Evolutionary conservation across 1,139 yeast species (phyloP).

Genomic region (Candida freyschussii): DNA sequence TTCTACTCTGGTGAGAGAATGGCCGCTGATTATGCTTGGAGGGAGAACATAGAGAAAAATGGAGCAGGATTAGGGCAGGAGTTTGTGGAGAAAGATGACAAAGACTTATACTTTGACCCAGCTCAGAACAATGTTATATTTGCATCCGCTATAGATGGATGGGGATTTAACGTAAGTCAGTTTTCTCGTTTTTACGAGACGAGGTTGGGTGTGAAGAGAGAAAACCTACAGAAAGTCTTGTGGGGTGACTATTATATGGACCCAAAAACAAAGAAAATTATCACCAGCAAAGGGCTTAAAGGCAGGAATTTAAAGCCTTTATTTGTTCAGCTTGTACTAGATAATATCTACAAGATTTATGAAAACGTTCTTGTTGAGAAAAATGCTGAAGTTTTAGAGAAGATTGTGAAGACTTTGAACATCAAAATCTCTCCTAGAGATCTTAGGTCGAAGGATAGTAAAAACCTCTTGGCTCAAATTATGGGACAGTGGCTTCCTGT

Average conservation of each 20-base stretch:
- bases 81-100: slow-evolving; percentile 73
- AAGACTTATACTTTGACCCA: slow-evolving; percentile 85
- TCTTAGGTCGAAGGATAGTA: slow-evolving; percentile 71
- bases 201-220: slow-evolving; percentile 79
- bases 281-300: slow-evolving; percentile 51
- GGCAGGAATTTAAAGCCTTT: slow-evolving; percentile 61
- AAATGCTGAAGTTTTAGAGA: slow-evolving; percentile 66
- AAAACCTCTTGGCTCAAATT: slow-evolving; percentile 56
- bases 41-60: slow-evolving; percentile 50
- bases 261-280: slow-evolving; percentile 80
- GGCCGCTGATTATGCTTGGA: slow-evolving; percentile 82
- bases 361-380: slow-evolving; percentile 62
- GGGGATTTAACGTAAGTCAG: slow-evolving; percentile 93
- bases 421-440: slow-evolving; percentile 74
- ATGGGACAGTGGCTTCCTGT: slow-evolving; percentile 95
- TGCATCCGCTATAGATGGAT: slow-evolving; percentile 93
- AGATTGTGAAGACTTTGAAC: slow-evolving; percentile 66
- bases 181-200: slow-evolving; percentile 83
- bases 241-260: slow-evolving; percentile 96
- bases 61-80: slow-evolving; percentile 46
- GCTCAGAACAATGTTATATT: slow-evolving; percentile 87
- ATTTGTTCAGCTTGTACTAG: slow-evolving; percentile 83
- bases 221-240: slow-evolving; percentile 74
- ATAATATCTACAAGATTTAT: slow-evolving; percentile 90
- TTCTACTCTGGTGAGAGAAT: slow-evolving; percentile 92